Evolutionary conservation across 192 early-diverging fungal species (phyloP).

Genomic region (Coemansia sp.): DNA sequence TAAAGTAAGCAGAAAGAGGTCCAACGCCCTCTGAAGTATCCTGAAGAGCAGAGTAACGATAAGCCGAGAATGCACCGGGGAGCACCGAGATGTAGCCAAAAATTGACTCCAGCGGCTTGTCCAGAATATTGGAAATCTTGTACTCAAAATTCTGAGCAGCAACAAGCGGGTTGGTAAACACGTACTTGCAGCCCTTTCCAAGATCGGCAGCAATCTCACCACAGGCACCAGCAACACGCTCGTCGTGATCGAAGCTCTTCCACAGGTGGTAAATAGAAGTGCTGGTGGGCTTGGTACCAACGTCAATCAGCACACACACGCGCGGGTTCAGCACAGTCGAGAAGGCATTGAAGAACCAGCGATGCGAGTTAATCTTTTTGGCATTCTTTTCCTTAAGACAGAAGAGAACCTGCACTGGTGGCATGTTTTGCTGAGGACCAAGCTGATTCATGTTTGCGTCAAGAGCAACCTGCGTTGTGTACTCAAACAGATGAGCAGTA

Average conservation of each 20-base stretch:
- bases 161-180: constrained; percentile 79
- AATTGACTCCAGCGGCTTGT: constrained; percentile 93
- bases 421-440: constrained; percentile 64
- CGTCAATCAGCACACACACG: constrained; percentile 89
- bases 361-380: constrained; percentile 92
- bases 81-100: constrained; percentile 96
- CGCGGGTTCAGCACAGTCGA: constrained; percentile 77
- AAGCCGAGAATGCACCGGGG: constrained; percentile 95
- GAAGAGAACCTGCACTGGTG: constrained; percentile 87
- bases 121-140: constrained; percentile 96
- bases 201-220: constrained; percentile 90
- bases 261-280: constrained; percentile 89
- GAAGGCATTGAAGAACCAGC: constrained; percentile 97
- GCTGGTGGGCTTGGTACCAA: constrained; percentile 83
- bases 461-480: constrained; percentile 76
- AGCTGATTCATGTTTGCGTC: constrained; percentile 64
- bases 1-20: constrained; percentile 83
- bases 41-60: constrained; percentile 82
- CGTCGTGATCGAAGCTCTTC: constrained; percentile 85
- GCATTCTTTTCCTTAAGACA: constrained; percentile 92
- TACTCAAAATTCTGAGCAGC: constrained; percentile 98
- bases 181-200: constrained; percentile 66
- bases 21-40: constrained; percentile 59
- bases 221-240: constrained; percentile 85
- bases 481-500: constrained; percentile 85